Base-by-base conservation (phyloP, 805 yeast species). In the Hyphopichia homilentoma region DNA sequence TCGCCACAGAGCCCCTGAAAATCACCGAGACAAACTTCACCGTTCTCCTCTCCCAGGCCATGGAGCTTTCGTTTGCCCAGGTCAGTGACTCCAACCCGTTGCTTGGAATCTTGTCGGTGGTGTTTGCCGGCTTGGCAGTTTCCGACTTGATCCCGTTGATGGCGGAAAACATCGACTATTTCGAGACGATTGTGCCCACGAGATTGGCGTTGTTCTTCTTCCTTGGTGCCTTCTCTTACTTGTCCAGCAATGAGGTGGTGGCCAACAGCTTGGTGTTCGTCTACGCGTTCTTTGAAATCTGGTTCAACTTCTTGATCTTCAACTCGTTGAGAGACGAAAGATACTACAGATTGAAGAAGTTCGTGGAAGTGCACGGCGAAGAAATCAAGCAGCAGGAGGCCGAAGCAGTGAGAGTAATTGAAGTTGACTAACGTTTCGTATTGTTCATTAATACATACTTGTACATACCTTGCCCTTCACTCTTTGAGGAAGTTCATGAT, bases 301-400 rank as follows among this genome's bases (percentile, higher is more conserved):
- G 89, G 87, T 63, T 77, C 47, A 77, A 79, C 45, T 76, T 80
- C 36, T 58, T 82, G 41, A 67, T 80, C 21, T 81, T 68, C 53
- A 74, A 70, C 48, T 68, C 80, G 26, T 59, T 83, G 38, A 72
- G 78, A 46, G 88, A 82, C 39, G 90, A 82, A 47, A 75, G 70
- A 47, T 65, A 68, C 38, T 62, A 65, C 36, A 65, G 73, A 37
- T 59, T 68, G 33, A 73, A 75, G 43, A 52, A 57, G 35, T 63
- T 52, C 36, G 46, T 64, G 21, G 61, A 61, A 40, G 64, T 64
- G 32, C 61, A 65, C 36, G 65, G 54, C 9, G 66, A 59, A 7
- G 59, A 57, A 32, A 49, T 63, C 34, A 44, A 47, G 27, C 47
- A 48, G 25, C 54, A 48, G 27, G 59, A 54, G 21, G 53, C 46